Percentiles rank a stretch among this genome's conserved stretches.
Evolutionary conservation across 2,329 filamentous ascomycete genomes (phyloP).

Genomic region (Epicoccum sorghinum): DNA sequence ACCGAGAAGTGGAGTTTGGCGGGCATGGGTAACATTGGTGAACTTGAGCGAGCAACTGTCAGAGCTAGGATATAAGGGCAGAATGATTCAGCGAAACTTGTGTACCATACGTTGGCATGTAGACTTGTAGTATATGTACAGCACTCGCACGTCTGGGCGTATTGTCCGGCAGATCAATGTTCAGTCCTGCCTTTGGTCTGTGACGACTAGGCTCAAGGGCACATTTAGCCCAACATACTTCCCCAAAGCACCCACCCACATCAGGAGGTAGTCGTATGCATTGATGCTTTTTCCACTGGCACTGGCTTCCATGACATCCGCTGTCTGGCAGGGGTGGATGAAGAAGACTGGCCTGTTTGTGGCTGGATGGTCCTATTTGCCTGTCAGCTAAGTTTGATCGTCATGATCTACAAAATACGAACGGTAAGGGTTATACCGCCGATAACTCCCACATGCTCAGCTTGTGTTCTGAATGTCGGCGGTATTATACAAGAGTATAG

Average conservation of each 20-base stretch:
- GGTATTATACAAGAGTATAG: constrained; percentile 49
- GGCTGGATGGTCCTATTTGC: constrained; percentile 77
- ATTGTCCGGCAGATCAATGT: not conserved
- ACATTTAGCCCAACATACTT: constrained; percentile 79
- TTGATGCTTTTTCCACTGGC: constrained; percentile 42
- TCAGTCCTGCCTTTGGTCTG: not conserved
- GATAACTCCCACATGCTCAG: constrained; percentile 45
- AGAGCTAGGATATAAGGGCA: constrained; percentile 36
- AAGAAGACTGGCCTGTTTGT: constrained; percentile 83
- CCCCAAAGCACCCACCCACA: constrained; percentile 90
- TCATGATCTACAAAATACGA: constrained; percentile 12
- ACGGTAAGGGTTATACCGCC: constrained; percentile 49
- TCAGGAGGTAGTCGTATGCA: constrained; percentile 73
- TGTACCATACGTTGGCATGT: constrained; percentile 27
- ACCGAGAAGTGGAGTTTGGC: constrained; percentile 83
- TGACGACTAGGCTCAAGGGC: constrained; percentile 65
- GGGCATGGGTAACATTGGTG: constrained; percentile 81
- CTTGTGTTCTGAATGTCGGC: constrained; percentile 35
- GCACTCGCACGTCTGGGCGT: constrained; percentile 12
- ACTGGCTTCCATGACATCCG: constrained; percentile 73
- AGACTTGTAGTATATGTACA: constrained; percentile 29
- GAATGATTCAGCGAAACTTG: not conserved
- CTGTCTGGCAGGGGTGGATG: constrained; percentile 89
- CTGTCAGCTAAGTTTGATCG: not conserved
- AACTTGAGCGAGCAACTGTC: constrained; percentile 75